phyloP scores from a whole-genome alignment of 2,329 filamentous ascomycete species.

The Salinomyces thailandicus region DNA sequence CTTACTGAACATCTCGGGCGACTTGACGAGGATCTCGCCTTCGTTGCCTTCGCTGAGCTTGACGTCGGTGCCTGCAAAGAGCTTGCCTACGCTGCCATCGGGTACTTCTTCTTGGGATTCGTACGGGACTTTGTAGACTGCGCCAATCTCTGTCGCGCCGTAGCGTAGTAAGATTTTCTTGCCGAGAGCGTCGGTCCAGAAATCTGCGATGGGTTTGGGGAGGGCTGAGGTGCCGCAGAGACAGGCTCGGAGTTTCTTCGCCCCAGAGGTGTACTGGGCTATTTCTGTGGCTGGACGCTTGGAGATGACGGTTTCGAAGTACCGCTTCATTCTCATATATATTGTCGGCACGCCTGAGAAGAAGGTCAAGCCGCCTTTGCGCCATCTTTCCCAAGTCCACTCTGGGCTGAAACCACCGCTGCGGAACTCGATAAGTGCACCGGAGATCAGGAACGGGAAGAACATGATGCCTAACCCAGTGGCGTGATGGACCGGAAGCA shows the following conservation, averaged over 20 bases:
- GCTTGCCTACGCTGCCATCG: slow-evolving; percentile 36
- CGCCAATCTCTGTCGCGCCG: slow-evolving; percentile 43
- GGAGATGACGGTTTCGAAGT: slow-evolving; percentile 29
- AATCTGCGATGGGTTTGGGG: slow-evolving; percentile 41
- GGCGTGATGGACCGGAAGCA: slow-evolving; percentile 42
- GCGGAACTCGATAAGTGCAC: slow-evolving; percentile 39
- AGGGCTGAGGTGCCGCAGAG: slow-evolving; percentile 40
- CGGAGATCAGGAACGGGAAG: slow-evolving; percentile 36
- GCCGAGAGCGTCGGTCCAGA: slow-evolving; percentile 38
- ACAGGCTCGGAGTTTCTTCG: slow-evolving; percentile 31
- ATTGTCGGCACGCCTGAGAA: slow-evolving; percentile 45
- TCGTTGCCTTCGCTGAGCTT: slow-evolving; percentile 36
- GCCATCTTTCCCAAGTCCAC: slow-evolving; percentile 39
- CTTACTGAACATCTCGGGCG: slow-evolving; percentile 26
- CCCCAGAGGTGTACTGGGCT: slow-evolving; percentile 34
- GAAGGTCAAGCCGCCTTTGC: slow-evolving; percentile 32
- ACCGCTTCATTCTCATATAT: slow-evolving; percentile 39
- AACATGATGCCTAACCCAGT: slow-evolving; percentile 43
- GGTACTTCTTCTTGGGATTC: slow-evolving; percentile 32
- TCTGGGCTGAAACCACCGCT: slow-evolving; percentile 33
- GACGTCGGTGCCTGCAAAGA: slow-evolving; percentile 38
- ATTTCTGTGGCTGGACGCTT: slow-evolving; percentile 17
- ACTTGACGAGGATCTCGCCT: slow-evolving; percentile 38
- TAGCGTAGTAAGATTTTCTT: slow-evolving; percentile 38
- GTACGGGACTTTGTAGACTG: slow-evolving; percentile 37